These are phyloP conservation scores for Hanseniaspora uvarum DNA, from an alignment of 1,139 yeast species.

Conservation along the genomic window DNA sequence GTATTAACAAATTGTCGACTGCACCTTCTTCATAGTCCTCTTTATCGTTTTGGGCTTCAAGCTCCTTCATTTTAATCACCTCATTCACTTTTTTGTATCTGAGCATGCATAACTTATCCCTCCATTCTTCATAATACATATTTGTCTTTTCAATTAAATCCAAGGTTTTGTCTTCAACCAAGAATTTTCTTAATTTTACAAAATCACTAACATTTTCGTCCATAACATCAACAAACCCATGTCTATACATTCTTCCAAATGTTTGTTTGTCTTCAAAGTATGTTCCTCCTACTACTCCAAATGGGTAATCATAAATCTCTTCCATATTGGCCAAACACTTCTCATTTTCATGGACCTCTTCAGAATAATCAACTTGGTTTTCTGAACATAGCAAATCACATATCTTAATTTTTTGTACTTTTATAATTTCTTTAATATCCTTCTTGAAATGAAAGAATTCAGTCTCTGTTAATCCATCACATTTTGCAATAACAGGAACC, in stretches of 20 bases:
- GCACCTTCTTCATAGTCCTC: not conserved
- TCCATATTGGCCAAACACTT: too few species aligned
- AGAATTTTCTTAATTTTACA: conserved; percentile 39
- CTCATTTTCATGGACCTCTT: conserved; percentile 26
- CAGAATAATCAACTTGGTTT: conserved; percentile 23
- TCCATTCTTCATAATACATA: conserved; percentile 44
- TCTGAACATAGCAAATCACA: conserved; percentile 47
- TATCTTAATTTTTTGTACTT: conserved; percentile 42
- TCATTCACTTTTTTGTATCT: conserved; percentile 32
- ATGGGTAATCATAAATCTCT: conserved; percentile 38
- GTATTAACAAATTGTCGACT: conserved; percentile 17
- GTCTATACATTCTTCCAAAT: conserved; percentile 57
- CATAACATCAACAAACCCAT: conserved; percentile 70
- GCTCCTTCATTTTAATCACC: conserved; percentile 25
- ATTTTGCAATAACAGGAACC: conserved; percentile 66
- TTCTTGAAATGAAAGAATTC: conserved; percentile 38
- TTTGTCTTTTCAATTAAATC: conserved; percentile 53
- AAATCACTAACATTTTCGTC: conserved; percentile 61
- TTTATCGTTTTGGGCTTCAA: not conserved
- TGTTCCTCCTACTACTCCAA: conserved; percentile 49
- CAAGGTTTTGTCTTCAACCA: conserved; percentile 47
- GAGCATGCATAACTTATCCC: conserved; percentile 35
- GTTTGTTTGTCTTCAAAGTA: conserved; percentile 33
- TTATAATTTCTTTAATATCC: conserved; percentile 38
- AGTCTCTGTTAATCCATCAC: conserved; percentile 50